Conservation (phyloP, 1,139 yeast species). For the Candida buenavistaensis region DNA sequence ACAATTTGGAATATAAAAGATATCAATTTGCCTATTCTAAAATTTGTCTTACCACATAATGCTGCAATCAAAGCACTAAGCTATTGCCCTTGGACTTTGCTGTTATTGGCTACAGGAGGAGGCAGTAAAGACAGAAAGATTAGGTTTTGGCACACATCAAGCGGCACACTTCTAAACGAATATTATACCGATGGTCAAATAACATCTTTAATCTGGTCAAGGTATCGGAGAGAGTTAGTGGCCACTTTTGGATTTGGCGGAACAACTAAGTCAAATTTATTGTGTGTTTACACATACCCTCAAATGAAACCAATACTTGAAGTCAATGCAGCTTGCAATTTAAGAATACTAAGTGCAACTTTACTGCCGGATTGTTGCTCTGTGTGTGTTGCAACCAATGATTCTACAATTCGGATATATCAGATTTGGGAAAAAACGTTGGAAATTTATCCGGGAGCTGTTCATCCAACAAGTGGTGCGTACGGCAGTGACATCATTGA, state of each 20-base stretch:
- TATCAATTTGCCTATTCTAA: slow-evolving; percentile 39
- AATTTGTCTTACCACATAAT: slow-evolving; percentile 42
- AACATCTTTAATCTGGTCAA: slow-evolving; percentile 79
- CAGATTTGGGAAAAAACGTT: slow-evolving; percentile 54
- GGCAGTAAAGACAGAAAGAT: slow-evolving; percentile 47
- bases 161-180: slow-evolving; percentile 67
- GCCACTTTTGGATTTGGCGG: slow-evolving; percentile 83
- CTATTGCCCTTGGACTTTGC: slow-evolving; percentile 47
- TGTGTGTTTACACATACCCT: slow-evolving; percentile 69
- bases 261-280: slow-evolving; percentile 44
- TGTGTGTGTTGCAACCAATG: slow-evolving; percentile 74
- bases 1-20: slow-evolving; percentile 62
- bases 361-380: slow-evolving; percentile 61
- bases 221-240: slow-evolving; percentile 57
- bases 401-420: slow-evolving; percentile 73
- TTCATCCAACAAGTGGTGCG: slow-evolving; percentile 32
- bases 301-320: slow-evolving; percentile 48
- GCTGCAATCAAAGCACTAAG: slow-evolving; percentile 48
- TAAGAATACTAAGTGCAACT: slow-evolving; percentile 66
- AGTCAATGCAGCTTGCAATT: slow-evolving; percentile 52
- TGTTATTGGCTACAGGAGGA: slow-evolving; percentile 46
- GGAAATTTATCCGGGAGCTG: slow-evolving; percentile 26
- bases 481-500: slow-evolving; percentile 64
- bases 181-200: slow-evolving; percentile 68
- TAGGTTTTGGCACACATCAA: slow-evolving; percentile 78